A percentile compares a stretch with the other conserved stretches of the same genome.
These are phyloP conservation scores for Leavenworthia alabamica DNA, from an alignment of 345 rosid species.

Conservation along the genomic window DNA sequence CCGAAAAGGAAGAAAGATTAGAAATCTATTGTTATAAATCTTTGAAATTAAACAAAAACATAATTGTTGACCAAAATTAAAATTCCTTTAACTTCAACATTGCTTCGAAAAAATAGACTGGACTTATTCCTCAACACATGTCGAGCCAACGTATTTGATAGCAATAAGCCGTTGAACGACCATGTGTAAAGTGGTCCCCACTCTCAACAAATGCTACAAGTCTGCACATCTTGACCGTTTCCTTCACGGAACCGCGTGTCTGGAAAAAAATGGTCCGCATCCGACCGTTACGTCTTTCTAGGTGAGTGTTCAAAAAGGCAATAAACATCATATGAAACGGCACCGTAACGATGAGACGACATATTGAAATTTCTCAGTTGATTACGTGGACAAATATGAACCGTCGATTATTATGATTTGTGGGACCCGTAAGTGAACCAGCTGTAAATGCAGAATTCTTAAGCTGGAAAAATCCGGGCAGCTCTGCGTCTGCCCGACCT, in stretches of 20 bases:
- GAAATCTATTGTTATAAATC: neutral
- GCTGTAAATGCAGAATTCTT: slow-evolving; percentile 21
- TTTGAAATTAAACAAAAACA: neutral
- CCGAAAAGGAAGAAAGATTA: neutral
- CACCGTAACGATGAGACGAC: slow-evolving; percentile 26
- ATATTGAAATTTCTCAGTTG: slow-evolving; percentile 16
- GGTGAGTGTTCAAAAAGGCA: neutral
- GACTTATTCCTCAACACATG: neutral
- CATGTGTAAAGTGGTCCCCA: slow-evolving; percentile 22
- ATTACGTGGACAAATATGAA: neutral
- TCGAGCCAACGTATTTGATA: neutral
- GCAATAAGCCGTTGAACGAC: slow-evolving; percentile 24
- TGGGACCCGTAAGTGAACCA: slow-evolving; percentile 19
- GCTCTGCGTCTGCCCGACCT: slow-evolving; percentile 11
- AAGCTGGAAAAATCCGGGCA: slow-evolving; percentile 31
- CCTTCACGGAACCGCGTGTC: slow-evolving; percentile 31
- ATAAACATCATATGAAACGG: slow-evolving; percentile 19
- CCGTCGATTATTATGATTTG: slow-evolving; percentile 11
- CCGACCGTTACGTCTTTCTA: slow-evolving; percentile 9
- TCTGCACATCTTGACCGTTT: slow-evolving; percentile 17
- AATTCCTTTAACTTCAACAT: neutral
- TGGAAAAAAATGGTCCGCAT: no score
- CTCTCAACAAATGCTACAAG: slow-evolving; percentile 3
- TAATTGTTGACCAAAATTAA: neutral
- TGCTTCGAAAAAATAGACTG: neutral